Base-by-base conservation (phyloP, 1,284 basidiomycete species). In the Sanghuangporus sanghuang region DNA sequence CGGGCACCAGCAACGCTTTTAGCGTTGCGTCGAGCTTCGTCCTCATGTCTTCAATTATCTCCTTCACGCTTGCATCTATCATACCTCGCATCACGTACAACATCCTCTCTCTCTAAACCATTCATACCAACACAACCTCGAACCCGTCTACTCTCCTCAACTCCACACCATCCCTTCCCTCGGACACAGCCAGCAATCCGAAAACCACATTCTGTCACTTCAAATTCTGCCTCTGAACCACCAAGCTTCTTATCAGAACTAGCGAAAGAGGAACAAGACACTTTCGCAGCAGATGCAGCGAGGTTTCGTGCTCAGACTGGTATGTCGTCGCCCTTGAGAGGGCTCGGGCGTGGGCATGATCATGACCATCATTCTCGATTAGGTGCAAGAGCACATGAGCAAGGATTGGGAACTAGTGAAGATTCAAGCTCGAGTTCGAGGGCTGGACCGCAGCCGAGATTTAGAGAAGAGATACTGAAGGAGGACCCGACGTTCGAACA, bases 401-500 rank as follows among this genome's bases (percentile, higher is more conserved):
- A 27, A 12, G 27, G 8, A 32, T 9, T n/a, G 3, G 21, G 12
- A 16, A n/a, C 27, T 3, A 12, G 3, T 6, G 12, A 14, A 3
- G 36, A 2, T 21, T 57, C 35, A 14, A 39, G 9, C 4, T 44
- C 21, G 23, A 12, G 9, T 36, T 52, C 35, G 50, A 35, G 38
- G 16, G 9, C 49, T 32, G 9, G 18, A 53, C 38, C 48, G 7
- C 36, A 36, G 38, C 39, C 60, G 32, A 53, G 52, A 12, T 65
- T 61, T 38, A 55, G 57, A 12, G 55, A 39, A 14, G 64, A 65
- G 57, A 6, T 62, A 55, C 36, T 65, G 14, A 65, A 62, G 48
- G 64, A 65, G 40, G 64, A 65, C 36, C 64, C 64, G 35, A 59
- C 64, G 48, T 48, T 62, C 18, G 60, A 55, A 14, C 40, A 57